Base-by-base conservation (phyloP, 352 stramenopile species). In the Phytopythium sindhum region DNA sequence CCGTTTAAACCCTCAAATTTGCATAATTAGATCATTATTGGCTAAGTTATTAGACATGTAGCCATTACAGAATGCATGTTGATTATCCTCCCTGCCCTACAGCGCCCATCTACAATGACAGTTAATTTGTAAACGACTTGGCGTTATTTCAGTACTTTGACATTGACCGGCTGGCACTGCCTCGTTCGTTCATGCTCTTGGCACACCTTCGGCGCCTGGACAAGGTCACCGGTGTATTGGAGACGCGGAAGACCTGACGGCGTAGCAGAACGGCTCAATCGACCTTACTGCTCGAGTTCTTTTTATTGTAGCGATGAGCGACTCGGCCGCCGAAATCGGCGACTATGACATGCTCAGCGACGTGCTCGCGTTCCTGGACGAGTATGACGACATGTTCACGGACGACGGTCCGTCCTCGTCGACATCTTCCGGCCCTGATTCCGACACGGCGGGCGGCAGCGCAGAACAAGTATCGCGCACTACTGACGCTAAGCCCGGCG, bases 361-460 rank as follows among this genome's bases (percentile, higher is more conserved):
- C 31, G 31, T 59, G 21, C 23, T 59, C 29, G 29, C 53, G n/a
- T 59, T 59, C 35, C 53, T 59, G 19, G 53, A 59, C 21, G 33
- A 33, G n/a, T 47, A 48, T 28, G 53, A 47, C 14, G 53, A 59
- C 14, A 1, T 8, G 3, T 11, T 31, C 4, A 52, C 45, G n/a
- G 45, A 52, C n/a, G 45, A 52, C 45, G 19, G 3, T 7, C 4
- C 45, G 45, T 23, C 23, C 1, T 23, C 51, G 51, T 12, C 51
- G 31, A 39, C 12, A 4, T 29, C 48, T 17, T 55, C 48, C 24
- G 33, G 33, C 33, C 7, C 33, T 10, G 42, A 48, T 7, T 48
- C 42, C 4, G 42, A 24, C 19, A 8, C 42, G 17, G 19, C 2
- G 3, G 14, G 21, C 42, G 26, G 42, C 42, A 24, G 17, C 42